Evolutionary conservation across 1,139 yeast species (phyloP), one percentile per base, ranked within the genome.

Genomic region (Candida tropicalis): DNA sequence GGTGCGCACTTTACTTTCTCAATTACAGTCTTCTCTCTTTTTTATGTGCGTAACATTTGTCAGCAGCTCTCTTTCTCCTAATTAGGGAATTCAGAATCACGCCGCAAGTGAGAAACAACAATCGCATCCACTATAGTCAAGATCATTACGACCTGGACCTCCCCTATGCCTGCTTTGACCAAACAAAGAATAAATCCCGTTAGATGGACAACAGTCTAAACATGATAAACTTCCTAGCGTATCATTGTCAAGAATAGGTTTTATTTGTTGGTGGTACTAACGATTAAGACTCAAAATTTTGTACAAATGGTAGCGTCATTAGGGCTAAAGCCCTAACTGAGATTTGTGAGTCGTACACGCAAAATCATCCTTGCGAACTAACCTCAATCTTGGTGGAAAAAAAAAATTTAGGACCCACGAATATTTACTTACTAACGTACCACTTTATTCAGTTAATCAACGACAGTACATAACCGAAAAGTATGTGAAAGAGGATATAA

Each of bases 381-480:
- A 31, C 25, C 35, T 22, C 36, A 22, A 33, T 10, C 27, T 4
- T 2, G 9, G 27, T 20, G 23, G 26, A 33, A 33, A 33, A 33
- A 33, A 22, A 20, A 20, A 20, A 20, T n/a, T n/a, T 20, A 20
- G 23, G 9, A 20, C 8, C 23, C 6, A 20, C 23, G 6, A 20
- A 8, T 11, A 8, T 25, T 5, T 10, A n/a, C 27, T 27, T 13
- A 33, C 5, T 22, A 6, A 16, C 5, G 3, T 17, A 8, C 4
- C 27, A 22, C 27, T 33, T 33, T 22, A 33, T 26, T 13, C 25
- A 16, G 27, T 15, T 24, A 24, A 24, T 23, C 28, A 36, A 36
- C 32, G 31, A 36, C 39, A 36, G 23, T 33, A 22, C 16, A 36
- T 31, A 36, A 36, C 24, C 31, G 25, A 36, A 36, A 36, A 36